Evolutionary conservation across 495 filamentous ascomycete species (phyloP).

Genomic region (Penicillium samsonianum): DNA sequence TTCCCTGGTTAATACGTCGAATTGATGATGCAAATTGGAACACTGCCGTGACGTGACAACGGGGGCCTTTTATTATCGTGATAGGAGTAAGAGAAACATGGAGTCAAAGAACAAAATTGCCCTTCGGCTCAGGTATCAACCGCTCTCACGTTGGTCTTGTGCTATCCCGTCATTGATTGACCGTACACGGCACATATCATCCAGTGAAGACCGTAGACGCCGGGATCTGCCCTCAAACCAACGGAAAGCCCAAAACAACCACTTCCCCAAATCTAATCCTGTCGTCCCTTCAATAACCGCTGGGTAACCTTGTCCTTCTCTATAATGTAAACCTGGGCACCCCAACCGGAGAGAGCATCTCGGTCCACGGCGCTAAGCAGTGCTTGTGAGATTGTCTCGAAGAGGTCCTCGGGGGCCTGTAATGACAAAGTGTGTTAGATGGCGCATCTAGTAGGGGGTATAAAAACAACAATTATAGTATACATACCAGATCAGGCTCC

Average conservation of each 20-base stretch:
- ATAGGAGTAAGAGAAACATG: constrained; percentile 30
- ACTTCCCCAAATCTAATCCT: constrained; percentile 52
- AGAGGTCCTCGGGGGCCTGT: constrained; percentile 87
- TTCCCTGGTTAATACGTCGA: background rate
- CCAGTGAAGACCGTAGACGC: constrained; percentile 37
- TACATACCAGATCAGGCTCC: constrained; percentile 90
- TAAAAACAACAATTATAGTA: constrained; percentile 2
- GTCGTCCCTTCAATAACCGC: constrained; percentile 89
- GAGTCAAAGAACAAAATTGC: constrained; percentile 17
- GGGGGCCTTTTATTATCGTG: constrained; percentile 35
- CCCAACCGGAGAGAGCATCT: constrained; percentile 96
- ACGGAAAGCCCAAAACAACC: constrained; percentile 32
- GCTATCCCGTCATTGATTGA: constrained; percentile 21
- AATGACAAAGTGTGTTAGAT: constrained; percentile 27
- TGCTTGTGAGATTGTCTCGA: constrained; percentile 98
- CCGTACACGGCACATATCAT: constrained; percentile 31
- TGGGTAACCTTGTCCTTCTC: constrained; percentile 99
- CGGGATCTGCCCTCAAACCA: constrained; percentile 30
- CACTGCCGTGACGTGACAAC: constrained; percentile 48
- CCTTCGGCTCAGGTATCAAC: constrained; percentile 15
- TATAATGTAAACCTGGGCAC: constrained; percentile 97
- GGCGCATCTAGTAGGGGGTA: background rate
- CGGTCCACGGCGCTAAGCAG: constrained; percentile 93
- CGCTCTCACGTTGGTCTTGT: constrained; percentile 21
- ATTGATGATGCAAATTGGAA: constrained; percentile 4